Percentiles rank a stretch among this genome's conserved stretches.
phyloP scores from a whole-genome alignment of 2,329 filamentous ascomycete species.

The Nannizziopsis arthrosporioides region DNA sequence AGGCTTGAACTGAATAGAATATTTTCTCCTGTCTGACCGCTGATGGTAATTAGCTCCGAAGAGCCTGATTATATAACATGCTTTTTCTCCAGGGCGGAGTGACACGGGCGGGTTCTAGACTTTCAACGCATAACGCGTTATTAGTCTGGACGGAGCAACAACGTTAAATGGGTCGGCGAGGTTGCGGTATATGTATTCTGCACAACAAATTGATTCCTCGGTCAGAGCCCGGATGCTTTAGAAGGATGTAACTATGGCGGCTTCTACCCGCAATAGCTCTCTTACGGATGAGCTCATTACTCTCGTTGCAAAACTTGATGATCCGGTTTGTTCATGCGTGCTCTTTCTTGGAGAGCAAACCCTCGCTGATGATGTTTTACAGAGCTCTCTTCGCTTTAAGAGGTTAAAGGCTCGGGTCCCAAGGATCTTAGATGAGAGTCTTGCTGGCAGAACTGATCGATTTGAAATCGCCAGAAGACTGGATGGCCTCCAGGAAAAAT shows the following conservation, averaged over 20 bases:
- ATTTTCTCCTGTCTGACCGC: neutral
- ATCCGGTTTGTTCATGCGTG: conserved; percentile 36
- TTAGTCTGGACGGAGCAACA: too few relatives aligned
- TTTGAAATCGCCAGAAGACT: conserved; percentile 58
- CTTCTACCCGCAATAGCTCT: conserved; percentile 51
- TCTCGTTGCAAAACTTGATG: conserved; percentile 46
- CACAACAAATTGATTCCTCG: too few relatives aligned
- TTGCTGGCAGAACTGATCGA: conserved; percentile 57
- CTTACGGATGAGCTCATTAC: conserved; percentile 62
- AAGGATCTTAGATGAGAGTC: conserved; percentile 30
- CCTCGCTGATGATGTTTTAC: conserved; percentile 7
- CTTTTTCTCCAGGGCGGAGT: too few relatives aligned
- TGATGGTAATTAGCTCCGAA: too few relatives aligned
- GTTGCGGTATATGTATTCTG: too few relatives aligned
- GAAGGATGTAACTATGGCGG: conserved; percentile 48
- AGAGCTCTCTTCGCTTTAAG: conserved; percentile 24
- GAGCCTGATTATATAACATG: too few relatives aligned
- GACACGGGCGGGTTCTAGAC: too few relatives aligned
- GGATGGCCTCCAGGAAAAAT: conserved; percentile 71
- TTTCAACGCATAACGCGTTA: too few relatives aligned
- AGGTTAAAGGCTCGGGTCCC: conserved; percentile 24
- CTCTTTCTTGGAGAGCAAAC: neutral
- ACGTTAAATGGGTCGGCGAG: too few relatives aligned
- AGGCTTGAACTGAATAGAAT: neutral
- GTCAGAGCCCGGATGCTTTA: neutral